phyloP scores from a whole-genome alignment of 345 rosid genomes.

The Bruguiera gymnorhiza region DNA sequence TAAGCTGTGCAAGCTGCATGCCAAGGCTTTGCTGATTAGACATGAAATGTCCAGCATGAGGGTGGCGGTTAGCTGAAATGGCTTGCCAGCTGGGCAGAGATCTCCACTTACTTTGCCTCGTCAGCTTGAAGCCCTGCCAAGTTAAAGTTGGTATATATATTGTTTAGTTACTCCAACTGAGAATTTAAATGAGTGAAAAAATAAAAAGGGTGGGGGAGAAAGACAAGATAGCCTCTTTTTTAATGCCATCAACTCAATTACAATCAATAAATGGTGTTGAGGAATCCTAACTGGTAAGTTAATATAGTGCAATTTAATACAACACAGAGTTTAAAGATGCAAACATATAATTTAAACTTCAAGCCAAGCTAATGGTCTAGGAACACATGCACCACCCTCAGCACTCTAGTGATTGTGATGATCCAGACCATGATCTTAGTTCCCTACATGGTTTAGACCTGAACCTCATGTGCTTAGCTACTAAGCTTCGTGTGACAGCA shows the following conservation, averaged over 20 bases:
- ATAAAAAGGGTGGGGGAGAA: too few species aligned
- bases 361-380: neutral
- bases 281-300: too few species aligned
- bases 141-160: neutral
- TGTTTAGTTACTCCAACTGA: too few species aligned
- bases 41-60: slow-evolving; percentile 15
- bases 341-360: neutral
- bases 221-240: too few species aligned
- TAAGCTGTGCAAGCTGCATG: slow-evolving; percentile 20
- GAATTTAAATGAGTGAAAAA: too few species aligned
- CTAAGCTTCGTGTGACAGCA: neutral
- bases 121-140: slow-evolving; percentile 22
- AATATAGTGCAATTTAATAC: neutral
- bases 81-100: slow-evolving; percentile 17
- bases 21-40: slow-evolving; percentile 27
- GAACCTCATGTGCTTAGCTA: neutral
- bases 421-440: neutral
- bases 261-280: too few species aligned
- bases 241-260: too few species aligned
- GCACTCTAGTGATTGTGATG: neutral
- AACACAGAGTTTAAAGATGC: neutral
- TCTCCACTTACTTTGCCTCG: slow-evolving; percentile 16
- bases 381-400: neutral
- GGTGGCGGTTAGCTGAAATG: slow-evolving; percentile 11
- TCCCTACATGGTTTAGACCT: neutral